Conservation (phyloP, 106 monocot species). For the Dendrobium nobile region DNA sequence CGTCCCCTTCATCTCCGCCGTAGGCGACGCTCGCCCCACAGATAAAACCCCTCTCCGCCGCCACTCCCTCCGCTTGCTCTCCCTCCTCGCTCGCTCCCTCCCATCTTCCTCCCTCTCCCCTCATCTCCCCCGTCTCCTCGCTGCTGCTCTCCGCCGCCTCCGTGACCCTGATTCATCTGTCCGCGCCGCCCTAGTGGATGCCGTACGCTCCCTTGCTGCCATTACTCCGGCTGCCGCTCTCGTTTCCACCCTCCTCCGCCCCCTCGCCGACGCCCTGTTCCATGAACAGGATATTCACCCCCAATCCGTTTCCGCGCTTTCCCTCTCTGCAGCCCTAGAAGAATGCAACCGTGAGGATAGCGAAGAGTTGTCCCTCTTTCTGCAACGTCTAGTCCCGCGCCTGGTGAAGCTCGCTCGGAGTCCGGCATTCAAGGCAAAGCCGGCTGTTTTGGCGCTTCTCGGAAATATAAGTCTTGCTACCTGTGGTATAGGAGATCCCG, state of each 20-base stretch:
- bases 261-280: constrained; percentile 63
- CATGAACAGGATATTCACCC: constrained; percentile 82
- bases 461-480: constrained; percentile 34
- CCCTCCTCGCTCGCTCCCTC: constrained; percentile 35
- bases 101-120: constrained; percentile 28
- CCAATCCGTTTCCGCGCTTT: constrained; percentile 55
- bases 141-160: constrained; percentile 63
- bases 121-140: constrained; percentile 58
- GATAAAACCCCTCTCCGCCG: constrained; percentile 83
- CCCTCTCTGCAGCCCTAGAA: constrained; percentile 66
- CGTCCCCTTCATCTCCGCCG: constrained; percentile 58
- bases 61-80: constrained; percentile 61
- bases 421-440: constrained; percentile 77
- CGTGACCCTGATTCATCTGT: constrained; percentile 90
- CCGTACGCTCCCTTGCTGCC: constrained; percentile 57
- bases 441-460: constrained; percentile 55
- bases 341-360: constrained; percentile 7
- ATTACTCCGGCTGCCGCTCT: constrained; percentile 8
- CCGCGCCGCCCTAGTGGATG: constrained; percentile 67
- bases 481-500: constrained; percentile 29
- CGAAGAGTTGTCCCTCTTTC: constrained; percentile 21
- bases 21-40: constrained; percentile 60
- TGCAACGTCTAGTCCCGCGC: constrained; percentile 55
- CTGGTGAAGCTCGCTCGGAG: constrained; percentile 58
- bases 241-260: constrained; percentile 33